phyloP scores from a whole-genome alignment of 768 basidiomycete genomes.

The Boletus subcaerulescens region DNA sequence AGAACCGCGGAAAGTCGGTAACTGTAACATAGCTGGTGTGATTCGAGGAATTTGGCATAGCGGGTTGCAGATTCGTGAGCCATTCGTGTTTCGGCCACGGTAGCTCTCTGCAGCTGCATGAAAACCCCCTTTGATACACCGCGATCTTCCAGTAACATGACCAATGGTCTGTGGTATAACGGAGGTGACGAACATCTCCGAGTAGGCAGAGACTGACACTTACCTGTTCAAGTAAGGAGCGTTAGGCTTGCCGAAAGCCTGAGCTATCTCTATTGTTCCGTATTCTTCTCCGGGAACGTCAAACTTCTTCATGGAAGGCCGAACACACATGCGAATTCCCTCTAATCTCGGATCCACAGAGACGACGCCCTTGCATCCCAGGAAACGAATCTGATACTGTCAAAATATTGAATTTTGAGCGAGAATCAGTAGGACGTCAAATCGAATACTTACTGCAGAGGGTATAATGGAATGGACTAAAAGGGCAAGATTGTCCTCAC shows the following conservation, averaged over 20 bases:
- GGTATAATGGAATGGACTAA: conserved; percentile 43
- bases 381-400: conserved; percentile 76
- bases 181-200: not conserved
- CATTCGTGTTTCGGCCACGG: conserved; percentile 54
- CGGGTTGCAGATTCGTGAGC: conserved; percentile 54
- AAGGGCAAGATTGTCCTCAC: conserved; percentile 39
- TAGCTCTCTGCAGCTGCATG: conserved; percentile 55
- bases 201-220: conserved; percentile 33
- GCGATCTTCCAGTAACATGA: conserved; percentile 78
- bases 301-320: conserved; percentile 78
- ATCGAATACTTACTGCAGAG: conserved; percentile 51
- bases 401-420: not conserved
- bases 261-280: conserved; percentile 73
- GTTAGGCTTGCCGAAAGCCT: conserved; percentile 58
- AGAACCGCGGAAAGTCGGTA: conserved; percentile 55
- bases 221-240: conserved; percentile 72
- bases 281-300: conserved; percentile 41
- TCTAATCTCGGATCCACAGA: conserved; percentile 52
- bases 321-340: conserved; percentile 65
- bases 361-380: conserved; percentile 84
- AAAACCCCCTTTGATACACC: conserved; percentile 60
- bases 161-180: conserved; percentile 48
- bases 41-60: conserved; percentile 48
- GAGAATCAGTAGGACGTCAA: not conserved
- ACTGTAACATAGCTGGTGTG: conserved; percentile 42